Conservation (phyloP, 2,329 filamentous ascomycete species). For the Hypoxylon sp. region DNA sequence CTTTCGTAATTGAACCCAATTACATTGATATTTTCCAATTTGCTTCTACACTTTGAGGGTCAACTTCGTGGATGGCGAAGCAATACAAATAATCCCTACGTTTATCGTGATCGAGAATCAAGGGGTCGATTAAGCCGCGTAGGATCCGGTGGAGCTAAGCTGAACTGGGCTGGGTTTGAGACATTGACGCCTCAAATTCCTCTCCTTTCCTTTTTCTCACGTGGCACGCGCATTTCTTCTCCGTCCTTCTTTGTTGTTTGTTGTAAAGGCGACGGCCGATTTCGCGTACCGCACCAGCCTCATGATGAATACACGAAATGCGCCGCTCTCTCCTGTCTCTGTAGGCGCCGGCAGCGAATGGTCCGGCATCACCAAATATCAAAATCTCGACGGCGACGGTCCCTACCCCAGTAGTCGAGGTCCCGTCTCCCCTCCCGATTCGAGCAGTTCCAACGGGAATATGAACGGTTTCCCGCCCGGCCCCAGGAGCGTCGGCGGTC, state of each 20-base stretch:
- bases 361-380: slow-evolving; percentile 77
- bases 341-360: slow-evolving; percentile 82
- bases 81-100: slow-evolving; percentile 3
- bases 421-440: slow-evolving; percentile 76
- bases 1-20: slow-evolving; percentile 5
- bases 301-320: slow-evolving; percentile 79
- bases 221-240: slow-evolving; percentile 37
- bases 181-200: slow-evolving; percentile 41
- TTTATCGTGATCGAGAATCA: not conserved
- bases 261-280: slow-evolving; percentile 34
- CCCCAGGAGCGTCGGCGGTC: slow-evolving; percentile 68
- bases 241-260: slow-evolving; percentile 40
- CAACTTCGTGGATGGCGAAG: slow-evolving; percentile 21
- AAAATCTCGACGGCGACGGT: slow-evolving; percentile 64
- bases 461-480: slow-evolving; percentile 71
- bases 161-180: slow-evolving; percentile 27
- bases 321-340: slow-evolving; percentile 84
- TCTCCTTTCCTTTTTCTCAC: slow-evolving; percentile 20
- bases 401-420: slow-evolving; percentile 66
- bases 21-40: slow-evolving; percentile 14
- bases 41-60: slow-evolving; percentile 6
- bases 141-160: slow-evolving; percentile 23
- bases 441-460: slow-evolving; percentile 69
- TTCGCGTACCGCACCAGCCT: slow-evolving; percentile 33
- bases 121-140: slow-evolving; percentile 32